A percentile compares a stretch with the other conserved stretches of the same genome.
Evolutionary conservation across 257 asterid genomes (phyloP).

Genomic region (Solanum pinnatisectum): DNA sequence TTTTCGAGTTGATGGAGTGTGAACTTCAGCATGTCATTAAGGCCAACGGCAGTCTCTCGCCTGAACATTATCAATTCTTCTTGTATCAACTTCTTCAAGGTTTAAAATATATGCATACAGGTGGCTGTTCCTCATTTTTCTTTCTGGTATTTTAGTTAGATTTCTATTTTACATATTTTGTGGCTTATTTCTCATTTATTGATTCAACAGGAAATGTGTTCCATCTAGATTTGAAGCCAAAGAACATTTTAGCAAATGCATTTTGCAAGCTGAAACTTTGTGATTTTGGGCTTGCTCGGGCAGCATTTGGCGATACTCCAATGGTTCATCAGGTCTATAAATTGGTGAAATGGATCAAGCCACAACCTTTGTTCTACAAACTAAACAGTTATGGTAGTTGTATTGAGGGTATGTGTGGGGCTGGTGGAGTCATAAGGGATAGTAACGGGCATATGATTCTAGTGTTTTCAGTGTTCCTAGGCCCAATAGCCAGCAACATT

Average conservation of each 20-base stretch:
- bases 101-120: slow-evolving; percentile 82
- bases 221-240: slow-evolving; percentile 93
- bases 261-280: slow-evolving; percentile 95
- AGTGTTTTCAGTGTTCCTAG: background rate
- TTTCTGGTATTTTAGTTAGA: background rate
- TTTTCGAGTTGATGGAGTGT: slow-evolving; percentile 97
- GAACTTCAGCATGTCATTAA: slow-evolving; percentile 96
- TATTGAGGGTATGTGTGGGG: background rate
- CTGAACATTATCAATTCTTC: slow-evolving; percentile 91
- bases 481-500: background rate
- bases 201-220: slow-evolving; percentile 69
- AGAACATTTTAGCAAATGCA: slow-evolving; percentile 92
- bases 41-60: slow-evolving; percentile 81
- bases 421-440: background rate
- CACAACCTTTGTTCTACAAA: background rate
- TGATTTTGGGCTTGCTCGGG: slow-evolving; percentile 97
- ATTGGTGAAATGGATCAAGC: background rate
- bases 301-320: slow-evolving; percentile 86
- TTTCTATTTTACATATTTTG: background rate
- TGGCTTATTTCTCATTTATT: background rate
- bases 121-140: slow-evolving; percentile 15
- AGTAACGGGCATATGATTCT: background rate
- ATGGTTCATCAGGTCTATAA: background rate
- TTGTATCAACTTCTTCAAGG: slow-evolving; percentile 95
- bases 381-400: background rate